phyloP scores from a whole-genome alignment of 2,329 filamentous ascomycete species.

The Hirsutella minnesotensis region DNA sequence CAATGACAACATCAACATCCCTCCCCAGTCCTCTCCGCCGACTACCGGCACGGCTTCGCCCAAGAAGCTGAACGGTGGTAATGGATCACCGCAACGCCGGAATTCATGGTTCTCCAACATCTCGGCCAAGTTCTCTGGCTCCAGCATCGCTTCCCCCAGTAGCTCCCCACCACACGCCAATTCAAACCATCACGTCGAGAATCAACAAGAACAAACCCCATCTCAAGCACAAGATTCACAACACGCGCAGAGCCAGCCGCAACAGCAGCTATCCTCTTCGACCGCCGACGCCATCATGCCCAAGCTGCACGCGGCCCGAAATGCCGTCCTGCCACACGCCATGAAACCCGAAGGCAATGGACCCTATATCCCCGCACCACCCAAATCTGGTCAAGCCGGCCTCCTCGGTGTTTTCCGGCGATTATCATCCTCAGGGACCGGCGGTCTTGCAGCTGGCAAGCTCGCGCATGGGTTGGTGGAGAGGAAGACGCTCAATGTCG shows the following conservation, averaged over 20 bases:
- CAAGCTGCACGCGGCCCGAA: slow-evolving; percentile 38
- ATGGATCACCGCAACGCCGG: slow-evolving; percentile 37
- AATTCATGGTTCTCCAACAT: slow-evolving; percentile 91
- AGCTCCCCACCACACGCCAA: slow-evolving; percentile 12
- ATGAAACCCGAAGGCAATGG: slow-evolving; percentile 44
- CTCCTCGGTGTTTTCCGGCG: slow-evolving; percentile 76
- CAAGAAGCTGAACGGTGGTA: slow-evolving; percentile 14
- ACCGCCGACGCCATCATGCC: slow-evolving; percentile 32
- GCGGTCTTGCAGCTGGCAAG: slow-evolving; percentile 13
- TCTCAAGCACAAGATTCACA: slow-evolving; percentile 2
- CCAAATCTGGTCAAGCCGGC: slow-evolving; percentile 54
- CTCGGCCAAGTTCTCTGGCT: slow-evolving; percentile 79
- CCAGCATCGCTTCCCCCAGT: slow-evolving; percentile 12
- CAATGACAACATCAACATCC: slow-evolving; percentile 6
- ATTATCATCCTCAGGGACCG: slow-evolving; percentile 56
- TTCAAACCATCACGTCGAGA: slow-evolving; percentile 5
- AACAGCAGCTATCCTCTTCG: slow-evolving; percentile 9
- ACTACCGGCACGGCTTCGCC: slow-evolving; percentile 12
- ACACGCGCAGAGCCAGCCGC: slow-evolving; percentile 3
- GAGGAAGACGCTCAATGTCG: slow-evolving; percentile 73
- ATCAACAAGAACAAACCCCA: slow-evolving; percentile 7
- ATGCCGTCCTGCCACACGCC: slow-evolving; percentile 47
- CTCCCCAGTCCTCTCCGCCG: slow-evolving; percentile 11
- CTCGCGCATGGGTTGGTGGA: slow-evolving; percentile 59
- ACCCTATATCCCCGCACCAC: slow-evolving; percentile 64